These are phyloP conservation scores for Pyricularia grisea DNA, from an alignment of 2,329 filamentous ascomycete genomes.

Conservation along the genomic window DNA sequence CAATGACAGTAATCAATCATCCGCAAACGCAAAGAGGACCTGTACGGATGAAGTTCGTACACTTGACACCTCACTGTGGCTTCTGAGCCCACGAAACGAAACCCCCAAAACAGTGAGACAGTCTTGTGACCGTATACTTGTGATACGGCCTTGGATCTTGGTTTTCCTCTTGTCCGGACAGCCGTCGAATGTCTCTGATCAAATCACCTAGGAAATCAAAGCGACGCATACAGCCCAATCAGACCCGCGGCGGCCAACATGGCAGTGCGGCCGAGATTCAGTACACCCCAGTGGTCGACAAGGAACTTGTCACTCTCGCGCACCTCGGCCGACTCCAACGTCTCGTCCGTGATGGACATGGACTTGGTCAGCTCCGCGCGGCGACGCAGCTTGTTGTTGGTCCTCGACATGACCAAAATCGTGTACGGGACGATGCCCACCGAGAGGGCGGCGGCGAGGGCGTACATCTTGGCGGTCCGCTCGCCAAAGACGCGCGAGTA, in stretches of 20 bases:
- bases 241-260: conserved; percentile 14
- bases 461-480: conserved; percentile 26
- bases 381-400: conserved; percentile 37
- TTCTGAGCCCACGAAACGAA: too few relatives aligned
- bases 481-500: conserved; percentile 14
- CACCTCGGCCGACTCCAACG: conserved; percentile 24
- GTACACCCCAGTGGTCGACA: conserved; percentile 44
- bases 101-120: too few relatives aligned
- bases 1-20: too few relatives aligned
- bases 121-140: too few relatives aligned
- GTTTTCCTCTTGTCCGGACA: too few relatives aligned
- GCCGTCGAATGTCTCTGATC: too few relatives aligned
- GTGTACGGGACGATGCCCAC: conserved; percentile 43
- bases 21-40: too few relatives aligned
- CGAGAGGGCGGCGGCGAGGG: conserved; percentile 33
- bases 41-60: too few relatives aligned
- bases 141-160: too few relatives aligned
- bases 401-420: conserved; percentile 29
- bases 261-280: conserved; percentile 31
- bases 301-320: conserved; percentile 30
- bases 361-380: conserved; percentile 28
- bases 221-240: conserved; percentile 18
- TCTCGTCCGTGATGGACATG: conserved; percentile 18
- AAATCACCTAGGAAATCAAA: conserved; percentile 8
- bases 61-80: too few relatives aligned